Evolutionary conservation across 768 basidiomycete species (phyloP).

Genomic region (Panus rudis): DNA sequence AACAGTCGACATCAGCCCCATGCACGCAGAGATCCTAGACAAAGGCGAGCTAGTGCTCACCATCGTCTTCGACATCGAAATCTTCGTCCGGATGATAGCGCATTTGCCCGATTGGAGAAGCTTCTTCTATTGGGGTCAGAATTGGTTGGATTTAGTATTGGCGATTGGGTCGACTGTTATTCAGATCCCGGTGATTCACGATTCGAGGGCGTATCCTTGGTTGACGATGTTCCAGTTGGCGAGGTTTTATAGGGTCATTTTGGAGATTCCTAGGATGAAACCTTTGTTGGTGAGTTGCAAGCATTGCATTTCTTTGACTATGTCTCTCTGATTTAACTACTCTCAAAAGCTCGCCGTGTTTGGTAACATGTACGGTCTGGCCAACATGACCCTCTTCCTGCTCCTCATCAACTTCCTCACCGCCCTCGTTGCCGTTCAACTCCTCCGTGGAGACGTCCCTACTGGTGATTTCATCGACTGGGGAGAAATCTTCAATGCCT

Average conservation of each 20-base stretch:
- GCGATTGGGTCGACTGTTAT: constrained; percentile 73
- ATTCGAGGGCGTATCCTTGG: constrained; percentile 73
- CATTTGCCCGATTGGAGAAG: constrained; percentile 76
- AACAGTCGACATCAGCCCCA: constrained; percentile 39
- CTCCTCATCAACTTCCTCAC: constrained; percentile 82
- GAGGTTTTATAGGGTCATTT: constrained; percentile 88
- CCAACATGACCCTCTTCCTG: constrained; percentile 90
- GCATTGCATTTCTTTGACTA: constrained; percentile 5
- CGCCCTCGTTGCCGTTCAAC: constrained; percentile 75
- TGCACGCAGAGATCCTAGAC: constrained; percentile 45
- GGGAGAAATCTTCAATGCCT: constrained; percentile 76
- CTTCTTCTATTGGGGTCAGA: constrained; percentile 56
- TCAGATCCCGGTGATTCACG: constrained; percentile 72
- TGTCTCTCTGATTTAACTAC: constrained; percentile 5
- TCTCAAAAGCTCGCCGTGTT: constrained; percentile 77
- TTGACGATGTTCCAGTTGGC: constrained; percentile 80
- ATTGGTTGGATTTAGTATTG: constrained; percentile 71
- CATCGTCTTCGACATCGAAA: constrained; percentile 82
- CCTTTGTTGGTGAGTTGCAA: constrained; percentile 61
- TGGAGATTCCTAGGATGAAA: constrained; percentile 86
- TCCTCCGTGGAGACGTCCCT: constrained; percentile 77
- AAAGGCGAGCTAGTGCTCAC: constrained; percentile 73
- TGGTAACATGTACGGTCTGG: constrained; percentile 84
- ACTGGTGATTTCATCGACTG: constrained; percentile 58
- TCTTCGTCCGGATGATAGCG: constrained; percentile 63